Base-by-base conservation (phyloP, 208 protist species). In the Angomonas ambiguus region DNA sequence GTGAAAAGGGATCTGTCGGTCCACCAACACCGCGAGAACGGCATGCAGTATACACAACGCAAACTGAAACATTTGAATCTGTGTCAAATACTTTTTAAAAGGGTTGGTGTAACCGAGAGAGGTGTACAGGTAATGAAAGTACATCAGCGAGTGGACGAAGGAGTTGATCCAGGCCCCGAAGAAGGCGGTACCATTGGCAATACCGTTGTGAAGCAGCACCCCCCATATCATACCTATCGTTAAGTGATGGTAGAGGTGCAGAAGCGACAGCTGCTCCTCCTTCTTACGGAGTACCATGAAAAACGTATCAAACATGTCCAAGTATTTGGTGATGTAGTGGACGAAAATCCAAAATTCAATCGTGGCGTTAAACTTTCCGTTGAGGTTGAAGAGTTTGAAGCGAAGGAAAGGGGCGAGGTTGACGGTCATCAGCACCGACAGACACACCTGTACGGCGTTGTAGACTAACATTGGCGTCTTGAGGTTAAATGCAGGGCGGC, bases 241-340 rank as follows among this genome's bases (percentile, higher is more conserved):
- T 18, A 82, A 57, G 74, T 97, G 91, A 67, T 96, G 93, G 80
- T 96, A 96, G 51, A 95, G 59, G 68, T 96, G 91, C 30, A 97
- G 79, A 67, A 96, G 96, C 25, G 77, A 82, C 2, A 97, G 56
- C 76, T 96, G 91, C 38, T 88, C 75, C 35, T 85, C 74, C 66
- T 95, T 97, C 66, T 88, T 91, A 49, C 85, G 80, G 18, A 92
- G 77, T 70, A 97, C 80, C 79, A 97, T 94, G 48, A 94, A 96
- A 42, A 91, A 59, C 1, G 92, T 95, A 74, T 96, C 92, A 57
- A 93, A 87, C 77, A 90, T 92, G 65, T 96, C 91, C 1, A 96
- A 45, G 58, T 80, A 95, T 74, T 96, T 96, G 4, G 85, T 93
- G 16, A 82, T 66, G 77, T 92, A 95, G 74, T 96, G 93, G 20